Conservation (phyloP, 73 alveolate species). For the Blepharisma japonicum region DNA sequence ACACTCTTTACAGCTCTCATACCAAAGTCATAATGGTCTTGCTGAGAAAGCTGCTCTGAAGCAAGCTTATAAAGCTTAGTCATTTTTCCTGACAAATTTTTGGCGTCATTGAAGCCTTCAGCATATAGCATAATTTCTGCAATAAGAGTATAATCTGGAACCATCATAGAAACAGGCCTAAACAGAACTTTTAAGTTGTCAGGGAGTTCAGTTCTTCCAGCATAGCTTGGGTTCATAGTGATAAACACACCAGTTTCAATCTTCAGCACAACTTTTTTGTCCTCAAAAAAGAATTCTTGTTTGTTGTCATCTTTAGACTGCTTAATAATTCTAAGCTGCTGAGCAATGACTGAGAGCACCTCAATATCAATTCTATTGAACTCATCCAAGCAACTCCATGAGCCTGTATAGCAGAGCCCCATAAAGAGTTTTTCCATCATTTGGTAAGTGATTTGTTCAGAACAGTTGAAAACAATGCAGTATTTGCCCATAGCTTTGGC, state of each 20-base stretch:
- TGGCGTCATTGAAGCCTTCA: slow-evolving; percentile 94
- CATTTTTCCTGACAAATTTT: slow-evolving; percentile 93
- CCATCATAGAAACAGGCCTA: slow-evolving; percentile 92
- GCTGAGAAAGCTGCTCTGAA: slow-evolving; percentile 95
- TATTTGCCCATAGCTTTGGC: slow-evolving; percentile 88
- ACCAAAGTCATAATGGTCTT: slow-evolving; percentile 98
- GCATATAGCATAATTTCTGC: slow-evolving; percentile 98
- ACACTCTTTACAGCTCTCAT: slow-evolving; percentile 99
- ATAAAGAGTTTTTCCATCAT: slow-evolving; percentile 84
- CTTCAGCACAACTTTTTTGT: slow-evolving; percentile 75
- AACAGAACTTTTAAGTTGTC: slow-evolving; percentile 93
- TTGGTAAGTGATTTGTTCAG: slow-evolving; percentile 80
- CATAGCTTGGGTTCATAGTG: slow-evolving; percentile 99
- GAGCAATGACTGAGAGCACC: slow-evolving; percentile 97
- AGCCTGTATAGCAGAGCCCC: slow-evolving; percentile 90
- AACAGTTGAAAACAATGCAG: slow-evolving; percentile 84
- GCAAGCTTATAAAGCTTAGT: slow-evolving; percentile 84
- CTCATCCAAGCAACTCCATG: slow-evolving; percentile 99
- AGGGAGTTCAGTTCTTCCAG: slow-evolving; percentile 98
- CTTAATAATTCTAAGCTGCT: slow-evolving; percentile 91
- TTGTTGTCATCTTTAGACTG: slow-evolving; percentile 88
- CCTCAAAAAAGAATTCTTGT: slow-evolving; percentile 85
- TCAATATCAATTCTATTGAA: slow-evolving; percentile 95
- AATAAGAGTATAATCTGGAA: slow-evolving; percentile 93
- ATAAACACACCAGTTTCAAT: slow-evolving; percentile 92